phyloP scores from a whole-genome alignment of 2,329 filamentous ascomycete species.

The Fusarium guadeloupense region DNA sequence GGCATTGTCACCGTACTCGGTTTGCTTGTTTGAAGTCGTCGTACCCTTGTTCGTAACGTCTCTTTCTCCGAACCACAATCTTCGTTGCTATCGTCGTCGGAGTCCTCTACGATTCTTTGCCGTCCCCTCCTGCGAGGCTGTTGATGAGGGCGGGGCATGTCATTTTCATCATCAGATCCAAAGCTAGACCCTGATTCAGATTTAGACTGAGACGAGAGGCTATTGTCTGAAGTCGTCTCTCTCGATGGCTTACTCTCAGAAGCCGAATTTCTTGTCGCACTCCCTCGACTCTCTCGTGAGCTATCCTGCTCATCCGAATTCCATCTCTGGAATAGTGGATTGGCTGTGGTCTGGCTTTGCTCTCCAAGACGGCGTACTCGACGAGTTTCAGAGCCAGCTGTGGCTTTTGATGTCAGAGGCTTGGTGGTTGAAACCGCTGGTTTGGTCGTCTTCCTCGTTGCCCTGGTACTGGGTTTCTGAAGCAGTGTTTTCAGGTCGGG shows the following conservation, averaged over 20 bases:
- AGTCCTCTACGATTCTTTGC: slow-evolving; percentile 27
- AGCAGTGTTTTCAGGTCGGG: slow-evolving; percentile 51
- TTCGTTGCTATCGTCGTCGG: slow-evolving; percentile 26
- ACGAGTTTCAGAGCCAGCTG: slow-evolving; percentile 38
- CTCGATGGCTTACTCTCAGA: slow-evolving; percentile 4
- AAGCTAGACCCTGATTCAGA: background rate
- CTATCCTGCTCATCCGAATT: slow-evolving; percentile 35
- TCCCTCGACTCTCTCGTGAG: background rate
- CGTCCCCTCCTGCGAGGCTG: slow-evolving; percentile 18
- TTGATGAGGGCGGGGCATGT: slow-evolving; percentile 2
- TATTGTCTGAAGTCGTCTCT: slow-evolving; percentile 1
- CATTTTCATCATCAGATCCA: slow-evolving; percentile 18
- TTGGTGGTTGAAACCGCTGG: slow-evolving; percentile 18
- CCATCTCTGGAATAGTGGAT: slow-evolving; percentile 49
- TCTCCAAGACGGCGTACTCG: slow-evolving; percentile 47
- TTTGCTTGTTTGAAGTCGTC: slow-evolving; percentile 25
- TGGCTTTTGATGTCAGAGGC: slow-evolving; percentile 39
- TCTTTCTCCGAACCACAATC: slow-evolving; percentile 22
- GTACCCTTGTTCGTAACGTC: slow-evolving; percentile 34
- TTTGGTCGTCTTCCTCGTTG: slow-evolving; percentile 22
- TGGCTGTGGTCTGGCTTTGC: slow-evolving; percentile 32
- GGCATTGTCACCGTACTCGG: background rate
- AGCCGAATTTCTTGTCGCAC: background rate
- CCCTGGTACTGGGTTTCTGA: slow-evolving; percentile 21
- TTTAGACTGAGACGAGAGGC: background rate